These are phyloP conservation scores for Elymus sibiricus DNA, from an alignment of 176 grass and related monocot genomes.

Conservation along the genomic window DNA sequence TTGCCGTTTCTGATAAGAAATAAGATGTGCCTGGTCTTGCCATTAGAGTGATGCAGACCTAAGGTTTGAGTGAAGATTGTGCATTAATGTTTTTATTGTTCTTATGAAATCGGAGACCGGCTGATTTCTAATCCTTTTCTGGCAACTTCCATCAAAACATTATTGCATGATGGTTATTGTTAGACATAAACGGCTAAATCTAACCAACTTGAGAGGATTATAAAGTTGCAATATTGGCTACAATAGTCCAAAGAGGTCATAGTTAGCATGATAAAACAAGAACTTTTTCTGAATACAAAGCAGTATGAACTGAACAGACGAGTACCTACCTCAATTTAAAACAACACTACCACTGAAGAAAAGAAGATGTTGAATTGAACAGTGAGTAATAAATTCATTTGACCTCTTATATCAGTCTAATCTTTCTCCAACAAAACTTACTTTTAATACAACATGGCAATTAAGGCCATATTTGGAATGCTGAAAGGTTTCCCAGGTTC, in stretches of 20 bases:
- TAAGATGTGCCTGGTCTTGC: constrained; percentile 2
- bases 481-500: background rate
- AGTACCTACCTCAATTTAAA: background rate
- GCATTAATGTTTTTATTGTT: background rate
- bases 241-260: background rate
- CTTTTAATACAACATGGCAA: background rate
- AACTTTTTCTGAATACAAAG: background rate
- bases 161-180: background rate
- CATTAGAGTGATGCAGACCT: background rate
- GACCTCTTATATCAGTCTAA: background rate
- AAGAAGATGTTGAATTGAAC: background rate
- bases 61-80: constrained; percentile 15
- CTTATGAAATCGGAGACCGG: background rate
- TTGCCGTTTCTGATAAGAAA: constrained; percentile 20
- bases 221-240: background rate
- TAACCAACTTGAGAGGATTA: background rate
- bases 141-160: background rate
- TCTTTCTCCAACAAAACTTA: constrained; percentile 3
- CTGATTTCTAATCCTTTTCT: background rate
- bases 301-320: background rate
- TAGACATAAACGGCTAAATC: background rate
- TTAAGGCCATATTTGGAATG: background rate
- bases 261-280: background rate
- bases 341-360: background rate
- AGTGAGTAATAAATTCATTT: background rate